Base-by-base conservation (phyloP, 1,284 basidiomycete genomes). In the Macrocybe sp. region DNA sequence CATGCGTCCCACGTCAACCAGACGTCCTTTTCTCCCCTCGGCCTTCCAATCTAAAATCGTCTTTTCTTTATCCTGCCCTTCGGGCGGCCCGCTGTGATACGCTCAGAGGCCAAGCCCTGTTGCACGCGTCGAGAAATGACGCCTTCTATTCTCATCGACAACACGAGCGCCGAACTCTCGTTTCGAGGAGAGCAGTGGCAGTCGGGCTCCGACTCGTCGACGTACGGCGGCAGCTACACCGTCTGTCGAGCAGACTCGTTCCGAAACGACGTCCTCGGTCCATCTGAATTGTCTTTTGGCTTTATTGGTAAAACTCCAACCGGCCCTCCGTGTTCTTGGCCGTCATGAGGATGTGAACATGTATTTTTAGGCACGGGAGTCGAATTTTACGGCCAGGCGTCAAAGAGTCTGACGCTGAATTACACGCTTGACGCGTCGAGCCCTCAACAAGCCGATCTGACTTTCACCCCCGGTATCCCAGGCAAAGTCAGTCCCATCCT, bases 341-440 rank as follows among this genome's bases (percentile, higher is more conserved):
- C 38, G 12, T 2, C 12, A 8, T 28, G 8, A 6, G 12, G 10
- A 28, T 32, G 32, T 33, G n/a, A 8, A 11, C 22, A 31, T 22
- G 11, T 32, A 38, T 16, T 34, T 22, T 3, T 31, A 57, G 57
- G 55, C 2, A 46, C 52, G 2, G 57, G 49, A n/a, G 40, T 59
- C 28, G 47, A 47, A 12, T 40, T 59, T 11, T 59, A 55, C 44
- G 57, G 54, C 1, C 53, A 51, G 16, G 44, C 50, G 7, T 48
- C 47, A 10, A 46, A 42, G 30, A 45, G 41, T 9, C 35, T 55
- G 2, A 44, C 41, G 3, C 29, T 54, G 7, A 57, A 57, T 38
- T 59, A 59, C 36, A 56, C 51, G 2, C 50, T 57, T n/a, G 57
- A 59, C 47, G 44, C 41, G 8, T 50, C 54, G 11, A 52, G 49